Evolutionary conservation across 805 yeast genomes (phyloP), one percentile per base, ranked within the genome.

Genomic region (Saccharomycopsis amapae): DNA sequence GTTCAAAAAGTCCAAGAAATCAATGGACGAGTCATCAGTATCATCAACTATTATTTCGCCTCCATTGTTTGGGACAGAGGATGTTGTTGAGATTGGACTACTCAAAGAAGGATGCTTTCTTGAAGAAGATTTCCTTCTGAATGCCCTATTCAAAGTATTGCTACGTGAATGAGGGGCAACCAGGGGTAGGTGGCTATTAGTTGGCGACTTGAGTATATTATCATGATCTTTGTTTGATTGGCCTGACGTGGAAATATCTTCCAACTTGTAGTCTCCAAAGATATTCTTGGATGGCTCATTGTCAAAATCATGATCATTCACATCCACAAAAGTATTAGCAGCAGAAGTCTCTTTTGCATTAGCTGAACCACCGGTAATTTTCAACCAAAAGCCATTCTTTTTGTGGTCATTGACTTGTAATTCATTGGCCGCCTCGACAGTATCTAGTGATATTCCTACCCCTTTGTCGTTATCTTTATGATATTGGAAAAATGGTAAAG

Each of bases 1-100:
- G 31, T 63, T 64, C 48, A 73, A 62, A 50, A 73, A 71, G 49
- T 72, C 78, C 53, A 72, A 42, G 42, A 73, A 62, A 53, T 72
- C 78, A 58, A 73, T 61, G 45, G 67, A 74, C 18, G 59, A 62
- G 3, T 52, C 58, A 13, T 58, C 64, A 1, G n/a, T n/a, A n/a
- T n/a, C n/a, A n/a, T n/a, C n/a, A n/a, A n/a, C n/a, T n/a, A n/a
- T n/a, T n/a, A n/a, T n/a, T n/a, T 56, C 55, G 20, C n/a, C 23
- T 12, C 40, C 40, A 13, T 12, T 20, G 7, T 33, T 19, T 7
- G 17, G 15, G 18, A 7, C 22, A 17, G 22, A 18, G 22, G n/a
- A 15, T n/a, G 37, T 7, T 17, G 22, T n/a, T 28, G n/a, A 13
- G n/a, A 15, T 28, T 28, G 13, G 32, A 13, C 32, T 15, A 10